Base-by-base conservation (phyloP, 345 rosid genomes). In the Citrus glauca region DNA sequence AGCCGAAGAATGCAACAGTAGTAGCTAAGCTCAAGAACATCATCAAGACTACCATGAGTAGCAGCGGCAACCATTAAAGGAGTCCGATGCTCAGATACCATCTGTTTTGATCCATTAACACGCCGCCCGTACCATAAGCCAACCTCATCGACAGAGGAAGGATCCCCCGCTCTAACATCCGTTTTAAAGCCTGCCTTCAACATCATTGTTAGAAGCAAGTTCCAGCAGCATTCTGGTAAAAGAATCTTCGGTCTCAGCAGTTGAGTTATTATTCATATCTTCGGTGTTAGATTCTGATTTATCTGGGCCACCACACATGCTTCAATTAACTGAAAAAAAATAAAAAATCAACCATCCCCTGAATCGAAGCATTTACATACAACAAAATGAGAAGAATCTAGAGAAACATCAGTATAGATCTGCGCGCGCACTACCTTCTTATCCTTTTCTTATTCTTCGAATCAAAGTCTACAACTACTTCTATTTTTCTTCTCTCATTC, bases 1-100 rank as follows among this genome's bases (percentile, higher is more conserved):
- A 53, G 76, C 81, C 42, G 33, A 68, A 5, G 83, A 76, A 10
- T 72, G 72, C 20, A 75, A 19, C 38, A 88, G 78, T 45, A 88
- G 78, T 14, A 84, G 73, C 82, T 84, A 32, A 32, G 33, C 33
- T 32, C 81, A 42, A 88, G 40, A 63, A 81, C 86, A 75, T 84
- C 90, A 74, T 82, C 61, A 27, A 32, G 33, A 32, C 87, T 82
- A 20, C 90, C 90, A 78, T 84, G 82, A 4, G 72, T 86, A 25
- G 94, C 90, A 78, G 94, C 94, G 83, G 33, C 33, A 32, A 89
- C 89, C 96, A 92, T 90, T 10, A 92, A 66, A 3, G 96, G 92
- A 8, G 94, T 89, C 72, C 87, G 82, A 2, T 79, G 87, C 73
- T 84, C 86, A 35, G 80, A 73, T 60, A 88, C 91, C 78, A 88